Evolutionary conservation across 179 eudicot genomes (phyloP), one percentile per base, ranked within the genome.

Genomic region (Beta macrorhiza): DNA sequence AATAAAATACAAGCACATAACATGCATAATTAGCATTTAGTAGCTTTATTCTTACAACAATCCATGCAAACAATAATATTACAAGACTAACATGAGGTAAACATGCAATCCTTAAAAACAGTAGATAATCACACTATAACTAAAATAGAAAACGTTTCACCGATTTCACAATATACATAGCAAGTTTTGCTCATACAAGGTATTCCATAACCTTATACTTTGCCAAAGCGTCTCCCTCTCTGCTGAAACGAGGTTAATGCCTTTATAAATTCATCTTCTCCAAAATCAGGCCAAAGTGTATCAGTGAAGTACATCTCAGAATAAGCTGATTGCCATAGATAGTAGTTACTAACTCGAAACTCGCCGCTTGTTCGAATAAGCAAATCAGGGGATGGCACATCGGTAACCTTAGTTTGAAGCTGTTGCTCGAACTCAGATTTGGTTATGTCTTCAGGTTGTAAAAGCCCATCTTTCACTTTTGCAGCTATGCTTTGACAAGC

Each of bases 351-450:
- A 20, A 89, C 72, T 53, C 91, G 86, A 0, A 85, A 53, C 78
- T 91, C 90, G 2, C 94, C 91, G 49, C 92, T 86, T 6, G 93
- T 91, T 74, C 92, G 84, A 65, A 91, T 90, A 7, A 90, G 88
- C 15, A 91, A 78, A 80, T 90, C 91, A 12, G 94, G 91, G 22
- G 19, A 49, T 8, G 90, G 89, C 52, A 78, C 14, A 17, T 83
- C 74, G 5, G 84, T 80, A 42, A 87, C 79, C 12, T 83, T 87
- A 5, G 95, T 91, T 82, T 81, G 79, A 29, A 90, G 87, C 73
- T 89, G 89, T 67, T 84, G 83, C 32, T 91, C 88, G 3, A 91
- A 42, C 52, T 80, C 22, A 42, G 86, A 64, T 45, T 80, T 88
- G n/a, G 88, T 82, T 25, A 91, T 79, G 45, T 86, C 93, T 76